Evolutionary conservation across 768 basidiomycete species (phyloP).

Genomic region (Termitomyces sp.): DNA sequence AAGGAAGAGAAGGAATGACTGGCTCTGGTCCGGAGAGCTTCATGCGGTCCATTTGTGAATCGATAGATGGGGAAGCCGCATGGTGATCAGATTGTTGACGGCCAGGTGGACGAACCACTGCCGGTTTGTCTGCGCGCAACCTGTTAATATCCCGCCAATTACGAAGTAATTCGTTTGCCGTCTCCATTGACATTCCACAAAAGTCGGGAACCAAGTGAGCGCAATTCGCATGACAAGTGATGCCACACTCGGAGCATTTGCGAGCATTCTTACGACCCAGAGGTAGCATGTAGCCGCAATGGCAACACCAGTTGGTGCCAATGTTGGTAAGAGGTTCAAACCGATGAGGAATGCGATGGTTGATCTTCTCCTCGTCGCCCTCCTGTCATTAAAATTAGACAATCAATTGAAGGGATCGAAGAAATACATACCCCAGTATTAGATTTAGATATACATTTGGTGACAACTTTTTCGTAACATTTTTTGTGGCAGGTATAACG

Average conservation of each 20-base stretch:
- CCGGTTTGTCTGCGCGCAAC: slow-evolving; percentile 49
- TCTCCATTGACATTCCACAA: slow-evolving; percentile 99
- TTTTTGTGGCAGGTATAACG: slow-evolving; percentile 99
- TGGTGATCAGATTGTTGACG: slow-evolving; percentile 29
- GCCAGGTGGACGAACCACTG: slow-evolving; percentile 30
- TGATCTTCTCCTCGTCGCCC: slow-evolving; percentile 97
- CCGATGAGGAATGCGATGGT: slow-evolving; percentile 97
- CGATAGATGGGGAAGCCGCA: slow-evolving; percentile 29
- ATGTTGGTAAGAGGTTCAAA: slow-evolving; percentile 97
- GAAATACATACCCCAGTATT: slow-evolving; percentile 75
- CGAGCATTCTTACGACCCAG: slow-evolving; percentile 96
- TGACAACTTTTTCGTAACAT: slow-evolving; percentile 98
- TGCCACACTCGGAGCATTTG: slow-evolving; percentile 92
- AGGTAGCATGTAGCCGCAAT: slow-evolving; percentile 97
- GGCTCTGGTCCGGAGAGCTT: slow-evolving; percentile 40
- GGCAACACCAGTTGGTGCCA: slow-evolving; percentile 99
- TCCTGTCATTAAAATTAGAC: slow-evolving; percentile 47
- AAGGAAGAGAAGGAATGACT: slow-evolving; percentile 22
- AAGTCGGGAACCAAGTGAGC: slow-evolving; percentile 98
- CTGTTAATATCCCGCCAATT: slow-evolving; percentile 91
- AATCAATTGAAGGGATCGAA: background rate
- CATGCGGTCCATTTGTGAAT: slow-evolving; percentile 40
- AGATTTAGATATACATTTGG: slow-evolving; percentile 98
- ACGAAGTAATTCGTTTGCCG: slow-evolving; percentile 87
- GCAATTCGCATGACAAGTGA: slow-evolving; percentile 97